Conservation (phyloP, 768 basidiomycete genomes). For the Termitomyces sp. region DNA sequence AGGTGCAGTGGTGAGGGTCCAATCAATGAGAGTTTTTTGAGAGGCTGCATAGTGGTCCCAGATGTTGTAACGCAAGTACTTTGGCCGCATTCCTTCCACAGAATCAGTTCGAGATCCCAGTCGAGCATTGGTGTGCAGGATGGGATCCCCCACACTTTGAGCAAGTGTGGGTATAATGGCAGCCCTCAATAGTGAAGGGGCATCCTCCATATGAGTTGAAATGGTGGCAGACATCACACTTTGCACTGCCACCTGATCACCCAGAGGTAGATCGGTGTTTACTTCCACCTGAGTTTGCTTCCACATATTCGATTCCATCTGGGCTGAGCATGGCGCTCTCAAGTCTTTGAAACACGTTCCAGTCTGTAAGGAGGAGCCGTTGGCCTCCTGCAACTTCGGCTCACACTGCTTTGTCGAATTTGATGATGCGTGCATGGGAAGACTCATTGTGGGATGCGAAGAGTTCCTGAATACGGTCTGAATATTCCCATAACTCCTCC, state of each 20-base stretch:
- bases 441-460: too few relatives aligned
- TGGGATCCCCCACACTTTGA: neutral
- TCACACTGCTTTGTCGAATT: too few relatives aligned
- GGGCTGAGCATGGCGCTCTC: too few relatives aligned
- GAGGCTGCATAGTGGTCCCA: neutral
- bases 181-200: slow-evolving; percentile 1
- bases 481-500: too few relatives aligned
- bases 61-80: too few relatives aligned
- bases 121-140: neutral
- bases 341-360: too few relatives aligned
- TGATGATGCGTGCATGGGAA: too few relatives aligned
- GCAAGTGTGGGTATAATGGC: neutral
- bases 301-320: slow-evolving; percentile 4
- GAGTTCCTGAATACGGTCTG: too few relatives aligned
- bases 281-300: neutral
- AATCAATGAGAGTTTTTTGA: neutral
- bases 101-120: neutral
- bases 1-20: neutral
- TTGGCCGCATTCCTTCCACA: neutral
- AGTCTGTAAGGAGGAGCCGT: too few relatives aligned
- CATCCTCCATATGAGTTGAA: slow-evolving; percentile 19
- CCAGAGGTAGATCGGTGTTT: neutral
- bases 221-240: slow-evolving; percentile 11
- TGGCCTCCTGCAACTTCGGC: too few relatives aligned
- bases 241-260: too few relatives aligned